A percentile compares a stretch with the other conserved stretches of the same genome.
phyloP scores from a whole-genome alignment of 1,284 basidiomycete genomes.

The Cryptococcus hybrid region DNA sequence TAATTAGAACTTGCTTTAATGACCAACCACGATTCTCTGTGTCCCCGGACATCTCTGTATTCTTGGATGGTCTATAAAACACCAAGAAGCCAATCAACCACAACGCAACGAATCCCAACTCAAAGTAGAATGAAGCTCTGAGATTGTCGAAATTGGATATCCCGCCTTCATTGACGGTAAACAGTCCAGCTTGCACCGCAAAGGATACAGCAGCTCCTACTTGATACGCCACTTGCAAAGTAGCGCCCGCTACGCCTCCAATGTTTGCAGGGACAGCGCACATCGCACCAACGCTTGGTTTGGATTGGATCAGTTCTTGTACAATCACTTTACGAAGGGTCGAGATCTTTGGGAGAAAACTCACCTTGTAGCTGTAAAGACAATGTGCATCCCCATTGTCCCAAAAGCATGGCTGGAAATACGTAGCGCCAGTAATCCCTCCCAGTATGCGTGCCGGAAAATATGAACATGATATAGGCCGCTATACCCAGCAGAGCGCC shows the following conservation, averaged over 20 bases:
- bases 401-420: too few relatives aligned
- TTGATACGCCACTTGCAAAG: constrained; percentile 43
- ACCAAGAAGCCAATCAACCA: background rate
- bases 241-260: constrained; percentile 43
- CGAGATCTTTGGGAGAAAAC: too few relatives aligned
- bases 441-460: too few relatives aligned
- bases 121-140: constrained; percentile 27
- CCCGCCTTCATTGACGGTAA: constrained; percentile 36
- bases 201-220: constrained; percentile 40
- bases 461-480: too few relatives aligned
- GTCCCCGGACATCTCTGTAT: background rate
- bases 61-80: background rate
- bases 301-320: too few relatives aligned
- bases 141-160: constrained; percentile 37
- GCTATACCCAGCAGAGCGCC: too few relatives aligned
- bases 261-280: constrained; percentile 32
- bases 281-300: constrained; percentile 13
- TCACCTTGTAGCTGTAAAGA: too few relatives aligned
- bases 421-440: too few relatives aligned
- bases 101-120: background rate
- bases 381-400: too few relatives aligned
- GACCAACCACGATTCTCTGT: too few relatives aligned
- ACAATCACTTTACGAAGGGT: too few relatives aligned
- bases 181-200: constrained; percentile 43
- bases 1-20: too few relatives aligned